These are phyloP conservation scores for Leersia perrieri DNA, from an alignment of 176 grass and related monocot genomes.

Conservation along the genomic window DNA sequence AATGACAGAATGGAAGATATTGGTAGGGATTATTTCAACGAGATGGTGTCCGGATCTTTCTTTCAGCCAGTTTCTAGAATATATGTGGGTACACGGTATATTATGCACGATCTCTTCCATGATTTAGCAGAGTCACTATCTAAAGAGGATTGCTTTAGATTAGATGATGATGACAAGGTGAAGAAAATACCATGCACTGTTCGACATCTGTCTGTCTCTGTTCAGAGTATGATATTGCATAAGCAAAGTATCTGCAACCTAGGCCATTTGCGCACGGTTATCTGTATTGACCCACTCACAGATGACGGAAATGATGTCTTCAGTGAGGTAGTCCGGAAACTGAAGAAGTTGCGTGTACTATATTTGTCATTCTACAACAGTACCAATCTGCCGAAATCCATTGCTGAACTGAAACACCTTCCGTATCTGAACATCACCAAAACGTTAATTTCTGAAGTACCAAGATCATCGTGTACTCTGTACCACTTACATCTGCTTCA, in stretches of 20 bases:
- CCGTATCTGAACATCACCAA: background rate
- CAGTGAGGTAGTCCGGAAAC: background rate
- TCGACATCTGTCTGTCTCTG: background rate
- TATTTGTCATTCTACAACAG: conserved; percentile 14
- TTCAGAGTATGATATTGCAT: background rate
- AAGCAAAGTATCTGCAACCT: conserved; percentile 1
- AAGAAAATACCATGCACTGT: background rate
- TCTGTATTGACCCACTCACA: background rate
- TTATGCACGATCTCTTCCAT: background rate
- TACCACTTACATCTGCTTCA: conserved; percentile 23
- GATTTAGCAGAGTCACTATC: background rate
- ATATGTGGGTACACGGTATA: background rate
- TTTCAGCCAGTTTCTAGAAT: no score
- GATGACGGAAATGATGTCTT: conserved; percentile 2
- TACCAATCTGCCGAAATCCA: background rate
- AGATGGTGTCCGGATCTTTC: background rate
- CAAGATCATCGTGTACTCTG: background rate
- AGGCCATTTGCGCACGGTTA: background rate
- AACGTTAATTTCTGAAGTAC: background rate
- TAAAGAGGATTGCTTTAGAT: conserved; percentile 12
- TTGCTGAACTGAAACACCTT: conserved; percentile 18
- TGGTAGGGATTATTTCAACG: background rate
- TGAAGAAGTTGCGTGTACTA: background rate
- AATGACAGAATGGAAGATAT: background rate
- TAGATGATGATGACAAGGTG: conserved; percentile 14